phyloP scores from a whole-genome alignment of 2,329 filamentous ascomycete genomes.

The Fusarium sp. region DNA sequence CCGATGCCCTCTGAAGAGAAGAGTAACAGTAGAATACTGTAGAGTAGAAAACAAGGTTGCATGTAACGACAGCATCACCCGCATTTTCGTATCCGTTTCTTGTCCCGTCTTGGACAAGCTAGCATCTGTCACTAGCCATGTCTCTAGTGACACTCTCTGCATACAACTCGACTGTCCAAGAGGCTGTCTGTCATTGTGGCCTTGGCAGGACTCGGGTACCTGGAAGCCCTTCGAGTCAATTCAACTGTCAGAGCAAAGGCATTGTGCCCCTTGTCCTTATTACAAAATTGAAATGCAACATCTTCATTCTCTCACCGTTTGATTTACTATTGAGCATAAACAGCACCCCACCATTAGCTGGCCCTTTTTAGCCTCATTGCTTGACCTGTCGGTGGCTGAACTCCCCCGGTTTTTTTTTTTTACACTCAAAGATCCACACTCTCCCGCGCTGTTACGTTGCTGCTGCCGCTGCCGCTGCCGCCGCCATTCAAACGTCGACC shows the following conservation, averaged over 20 bases:
- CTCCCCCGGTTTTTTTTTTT: constrained; percentile 7
- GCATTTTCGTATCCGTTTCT: background rate
- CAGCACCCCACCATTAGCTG: background rate
- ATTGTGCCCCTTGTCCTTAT: background rate
- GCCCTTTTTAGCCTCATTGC: constrained; percentile 22
- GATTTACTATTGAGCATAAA: constrained; percentile 3
- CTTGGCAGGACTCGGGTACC: background rate
- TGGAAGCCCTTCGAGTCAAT: background rate
- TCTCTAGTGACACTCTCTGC: background rate
- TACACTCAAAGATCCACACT: constrained; percentile 1
- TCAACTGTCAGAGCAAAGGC: no score
- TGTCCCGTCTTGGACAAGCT: background rate
- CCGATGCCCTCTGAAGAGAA: background rate
- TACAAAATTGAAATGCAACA: background rate
- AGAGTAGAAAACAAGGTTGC: background rate
- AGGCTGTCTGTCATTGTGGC: background rate
- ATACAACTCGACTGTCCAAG: background rate
- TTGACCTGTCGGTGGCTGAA: constrained; percentile 30
- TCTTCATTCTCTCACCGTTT: constrained; percentile 23
- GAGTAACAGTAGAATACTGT: background rate
- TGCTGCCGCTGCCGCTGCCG: background rate
- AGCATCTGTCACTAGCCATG: background rate
- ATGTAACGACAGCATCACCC: background rate
- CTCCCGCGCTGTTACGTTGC: constrained; percentile 12
- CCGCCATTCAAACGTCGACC: background rate